Base-by-base conservation (phyloP, 805 yeast genomes). In the Starmerella stigmatis region DNA sequence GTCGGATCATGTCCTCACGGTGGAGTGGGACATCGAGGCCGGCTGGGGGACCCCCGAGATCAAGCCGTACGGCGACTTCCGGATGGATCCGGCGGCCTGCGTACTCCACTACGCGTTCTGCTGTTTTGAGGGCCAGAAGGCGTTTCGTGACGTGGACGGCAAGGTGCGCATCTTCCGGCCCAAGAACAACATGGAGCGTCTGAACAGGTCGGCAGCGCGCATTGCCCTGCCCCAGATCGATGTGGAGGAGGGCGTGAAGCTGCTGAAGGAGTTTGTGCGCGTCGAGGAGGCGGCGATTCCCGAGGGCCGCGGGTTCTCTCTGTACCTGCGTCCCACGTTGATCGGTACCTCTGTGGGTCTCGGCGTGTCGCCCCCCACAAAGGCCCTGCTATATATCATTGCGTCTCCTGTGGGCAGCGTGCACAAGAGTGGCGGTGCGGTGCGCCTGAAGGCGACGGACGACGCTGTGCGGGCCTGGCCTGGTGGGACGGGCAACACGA, bases 401-500 rank as follows among this genome's bases (percentile, higher is more conserved):
- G 81, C 89, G 35, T 85, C 95, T 15, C 97, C 97, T 22, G 97
- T 92, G 20, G 97, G 96, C 41, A 96, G 96, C 22, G 88, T 86
- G 73, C 81, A 94, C 20, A 95, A 96, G 19, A 86, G 86, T 76
- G 88, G 96, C 30, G n/a, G n/a, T n/a, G n/a, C n/a, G n/a, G 95
- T 92, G 44, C 73, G 78, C 49, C 74, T 92, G 56, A 96, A 88
- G 69, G 96, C 97, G 53, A 88, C 96, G 33, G 94, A 86, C 62
- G 79, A 85, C 57, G 94, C 94, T 40, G 86, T 88, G 29, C 83
- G 98, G 71, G 97, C 98, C 25, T 89, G 97, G 97, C 97, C 97
- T 61, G 96, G 96, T 60, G 98, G 97, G 65, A 86, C 79, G 57
- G 98, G 98, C 67, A 84, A 89, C 75, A 80, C 78, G 66, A 89